phyloP scores from a whole-genome alignment of 805 yeast genomes.

The Cyberlindnera mycetangii region DNA sequence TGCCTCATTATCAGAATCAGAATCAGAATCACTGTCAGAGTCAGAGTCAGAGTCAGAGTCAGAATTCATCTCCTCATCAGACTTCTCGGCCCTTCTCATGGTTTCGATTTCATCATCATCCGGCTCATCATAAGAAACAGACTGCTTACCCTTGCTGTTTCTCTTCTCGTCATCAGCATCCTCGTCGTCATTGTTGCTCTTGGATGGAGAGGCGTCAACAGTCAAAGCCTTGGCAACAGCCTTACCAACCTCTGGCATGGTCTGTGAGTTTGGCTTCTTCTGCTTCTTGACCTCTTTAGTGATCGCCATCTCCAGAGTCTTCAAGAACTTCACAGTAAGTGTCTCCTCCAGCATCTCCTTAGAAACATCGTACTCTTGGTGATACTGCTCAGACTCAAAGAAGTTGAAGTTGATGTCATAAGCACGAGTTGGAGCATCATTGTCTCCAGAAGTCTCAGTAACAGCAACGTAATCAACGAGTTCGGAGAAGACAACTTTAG shows the following conservation, averaged over 20 bases:
- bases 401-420: slow-evolving; percentile 74
- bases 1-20: slow-evolving; percentile 37
- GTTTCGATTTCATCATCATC: slow-evolving; percentile 94
- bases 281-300: slow-evolving; percentile 81
- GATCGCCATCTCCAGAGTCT: slow-evolving; percentile 67
- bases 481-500: slow-evolving; percentile 82
- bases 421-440: slow-evolving; percentile 54
- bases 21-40: slow-evolving; percentile 33
- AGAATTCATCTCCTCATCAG: slow-evolving; percentile 58
- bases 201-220: slow-evolving; percentile 32
- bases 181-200: slow-evolving; percentile 43
- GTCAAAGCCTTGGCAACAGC: slow-evolving; percentile 61
- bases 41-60: slow-evolving; percentile 38
- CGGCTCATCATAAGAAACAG: slow-evolving; percentile 90
- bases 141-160: slow-evolving; percentile 68
- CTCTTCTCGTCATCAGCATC: slow-evolving; percentile 63
- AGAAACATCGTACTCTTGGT: slow-evolving; percentile 83
- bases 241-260: slow-evolving; percentile 63
- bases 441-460: slow-evolving; percentile 79
- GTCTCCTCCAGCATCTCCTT: slow-evolving; percentile 74
- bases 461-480: slow-evolving; percentile 82
- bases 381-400: slow-evolving; percentile 74
- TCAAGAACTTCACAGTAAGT: slow-evolving; percentile 62
- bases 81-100: slow-evolving; percentile 78
- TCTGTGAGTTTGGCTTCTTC: slow-evolving; percentile 47